These are phyloP conservation scores for barrel medic (Medicago truncatula) DNA, from an alignment of 306 rosid species.

Conservation along the genomic window MtrunA17r5.0-ANR NC_053045.1:1535501-1536000, in stretches of 20 bases:
- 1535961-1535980: neutral
- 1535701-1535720: neutral
- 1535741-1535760: neutral
- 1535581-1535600: neutral
- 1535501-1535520: constrained; percentile 13
- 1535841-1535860: too few relatives aligned
- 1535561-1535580: constrained; percentile 31
- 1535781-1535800: neutral
- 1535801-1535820: neutral
- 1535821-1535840: too few relatives aligned
- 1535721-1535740: neutral
- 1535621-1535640: constrained; percentile 3
- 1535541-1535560: constrained; percentile 20
- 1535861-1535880: too few relatives aligned
- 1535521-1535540: neutral
- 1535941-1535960: constrained; percentile 9
- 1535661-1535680: neutral
- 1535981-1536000: neutral
- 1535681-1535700: neutral
- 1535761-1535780: neutral
- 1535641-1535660: neutral
- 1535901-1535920: neutral
- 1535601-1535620: neutral
- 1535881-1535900: too few relatives aligned
- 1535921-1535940: neutral